Evolutionary conservation across 192 early-diverging fungal genomes (phyloP).

Genomic region (Coemansia biformis): DNA sequence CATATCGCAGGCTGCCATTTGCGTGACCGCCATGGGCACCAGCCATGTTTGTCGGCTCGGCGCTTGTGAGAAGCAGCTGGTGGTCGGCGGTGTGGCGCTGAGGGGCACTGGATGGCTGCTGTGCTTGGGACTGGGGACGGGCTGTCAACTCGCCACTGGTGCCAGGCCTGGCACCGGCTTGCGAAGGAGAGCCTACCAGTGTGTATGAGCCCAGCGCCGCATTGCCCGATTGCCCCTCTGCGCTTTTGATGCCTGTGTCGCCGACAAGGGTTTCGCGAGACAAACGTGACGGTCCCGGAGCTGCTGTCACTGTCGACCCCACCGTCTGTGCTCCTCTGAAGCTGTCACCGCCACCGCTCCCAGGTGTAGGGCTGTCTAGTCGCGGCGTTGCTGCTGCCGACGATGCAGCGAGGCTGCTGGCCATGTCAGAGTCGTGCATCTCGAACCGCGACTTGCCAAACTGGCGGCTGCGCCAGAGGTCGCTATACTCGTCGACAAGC

Average conservation of each 20-base stretch:
- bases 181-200: too few species aligned
- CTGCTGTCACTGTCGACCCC: neutral
- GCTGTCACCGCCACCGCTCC: too few species aligned
- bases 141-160: too few species aligned
- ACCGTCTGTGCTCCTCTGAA: too few species aligned
- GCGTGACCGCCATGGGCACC: neutral
- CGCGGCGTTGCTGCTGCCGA: constrained; percentile 27
- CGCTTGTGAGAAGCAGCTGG: neutral
- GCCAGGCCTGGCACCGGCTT: too few species aligned
- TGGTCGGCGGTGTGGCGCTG: constrained; percentile 26
- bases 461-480: constrained; percentile 32
- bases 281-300: neutral
- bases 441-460: constrained; percentile 33
- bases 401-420: constrained; percentile 18
- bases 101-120: constrained; percentile 1
- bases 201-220: too few species aligned
- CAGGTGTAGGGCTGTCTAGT: constrained; percentile 1
- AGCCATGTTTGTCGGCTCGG: neutral
- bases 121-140: too few species aligned
- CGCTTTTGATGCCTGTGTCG: neutral
- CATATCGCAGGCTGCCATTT: constrained; percentile 8
- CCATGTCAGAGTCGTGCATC: constrained; percentile 30
- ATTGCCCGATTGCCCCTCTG: too few species aligned
- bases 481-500: constrained; percentile 18
- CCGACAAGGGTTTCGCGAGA: neutral